These are phyloP conservation scores for Ceratocystis colombiana DNA, from an alignment of 2,329 filamentous ascomycete genomes.

Conservation along the genomic window DNA sequence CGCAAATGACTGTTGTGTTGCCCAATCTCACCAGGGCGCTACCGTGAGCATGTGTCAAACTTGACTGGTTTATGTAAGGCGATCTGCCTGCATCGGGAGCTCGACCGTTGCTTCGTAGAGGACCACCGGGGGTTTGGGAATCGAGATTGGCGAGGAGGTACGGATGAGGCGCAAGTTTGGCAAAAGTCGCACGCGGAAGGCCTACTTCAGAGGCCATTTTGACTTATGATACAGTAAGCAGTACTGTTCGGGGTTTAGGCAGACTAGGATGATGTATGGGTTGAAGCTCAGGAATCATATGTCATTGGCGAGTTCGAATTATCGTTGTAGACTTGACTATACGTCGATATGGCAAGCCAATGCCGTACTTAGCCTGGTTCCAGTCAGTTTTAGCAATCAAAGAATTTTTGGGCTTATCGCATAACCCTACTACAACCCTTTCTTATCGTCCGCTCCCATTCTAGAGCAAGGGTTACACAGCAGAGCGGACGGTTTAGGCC, in stretches of 20 bases:
- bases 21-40: slow-evolving; percentile 80
- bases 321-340: neutral
- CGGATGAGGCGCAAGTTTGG: slow-evolving; percentile 77
- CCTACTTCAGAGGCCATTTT: slow-evolving; percentile 32
- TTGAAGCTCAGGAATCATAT: neutral
- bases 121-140: slow-evolving; percentile 32
- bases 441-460: neutral
- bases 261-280: neutral
- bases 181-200: slow-evolving; percentile 60
- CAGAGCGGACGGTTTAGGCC: too few species aligned
- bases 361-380: neutral
- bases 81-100: slow-evolving; percentile 56
- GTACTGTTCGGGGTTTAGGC: too few species aligned
- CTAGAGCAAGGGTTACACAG: slow-evolving; percentile 1
- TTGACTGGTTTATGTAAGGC: slow-evolving; percentile 70
- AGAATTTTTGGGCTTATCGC: slow-evolving; percentile 15
- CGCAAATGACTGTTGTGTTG: slow-evolving; percentile 90
- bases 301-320: too few species aligned
- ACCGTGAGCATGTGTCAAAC: slow-evolving; percentile 79
- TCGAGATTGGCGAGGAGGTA: slow-evolving; percentile 85
- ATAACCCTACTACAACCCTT: neutral
- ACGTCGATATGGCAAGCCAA: neutral
- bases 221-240: neutral
- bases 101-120: slow-evolving; percentile 73
- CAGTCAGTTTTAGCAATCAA: neutral